phyloP scores from a whole-genome alignment of 345 rosid genomes.

The Eucalyptus paniculata region DNA sequence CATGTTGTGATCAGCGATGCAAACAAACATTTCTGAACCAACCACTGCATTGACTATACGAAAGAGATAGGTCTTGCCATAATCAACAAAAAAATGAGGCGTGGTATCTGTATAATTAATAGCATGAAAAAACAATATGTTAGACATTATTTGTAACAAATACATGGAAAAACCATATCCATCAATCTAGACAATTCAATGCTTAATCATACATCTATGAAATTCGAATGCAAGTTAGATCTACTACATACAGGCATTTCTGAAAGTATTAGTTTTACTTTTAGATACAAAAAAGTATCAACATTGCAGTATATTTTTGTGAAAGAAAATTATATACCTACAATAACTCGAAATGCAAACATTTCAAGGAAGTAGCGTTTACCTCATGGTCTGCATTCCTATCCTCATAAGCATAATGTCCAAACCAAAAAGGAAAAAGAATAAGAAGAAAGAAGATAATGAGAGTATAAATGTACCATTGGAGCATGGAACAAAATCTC shows the following conservation, averaged over 20 bases:
- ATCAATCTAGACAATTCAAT: neutral
- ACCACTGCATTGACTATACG: conserved; percentile 14
- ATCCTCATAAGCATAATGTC: neutral
- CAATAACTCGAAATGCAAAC: neutral
- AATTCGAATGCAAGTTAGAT: neutral
- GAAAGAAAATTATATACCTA: neutral
- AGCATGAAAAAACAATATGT: neutral
- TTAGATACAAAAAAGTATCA: neutral
- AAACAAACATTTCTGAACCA: conserved; percentile 8
- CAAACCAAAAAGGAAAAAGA: neutral
- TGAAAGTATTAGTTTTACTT: neutral
- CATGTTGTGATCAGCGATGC: conserved; percentile 8
- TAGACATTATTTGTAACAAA: neutral
- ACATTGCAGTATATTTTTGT: neutral
- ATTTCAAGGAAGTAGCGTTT: neutral
- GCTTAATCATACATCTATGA: neutral
- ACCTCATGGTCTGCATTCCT: neutral
- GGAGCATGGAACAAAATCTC: neutral
- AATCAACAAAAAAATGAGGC: neutral
- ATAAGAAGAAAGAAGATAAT: neutral
- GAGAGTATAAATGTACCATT: neutral
- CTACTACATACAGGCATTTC: neutral
- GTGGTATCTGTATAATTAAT: neutral
- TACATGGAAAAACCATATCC: neutral
- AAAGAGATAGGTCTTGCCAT: conserved; percentile 13